Percentiles rank a stretch among this genome's conserved stretches.
phyloP scores from a whole-genome alignment of 208 protist genomes.

The Strigomonas culicis region DNA sequence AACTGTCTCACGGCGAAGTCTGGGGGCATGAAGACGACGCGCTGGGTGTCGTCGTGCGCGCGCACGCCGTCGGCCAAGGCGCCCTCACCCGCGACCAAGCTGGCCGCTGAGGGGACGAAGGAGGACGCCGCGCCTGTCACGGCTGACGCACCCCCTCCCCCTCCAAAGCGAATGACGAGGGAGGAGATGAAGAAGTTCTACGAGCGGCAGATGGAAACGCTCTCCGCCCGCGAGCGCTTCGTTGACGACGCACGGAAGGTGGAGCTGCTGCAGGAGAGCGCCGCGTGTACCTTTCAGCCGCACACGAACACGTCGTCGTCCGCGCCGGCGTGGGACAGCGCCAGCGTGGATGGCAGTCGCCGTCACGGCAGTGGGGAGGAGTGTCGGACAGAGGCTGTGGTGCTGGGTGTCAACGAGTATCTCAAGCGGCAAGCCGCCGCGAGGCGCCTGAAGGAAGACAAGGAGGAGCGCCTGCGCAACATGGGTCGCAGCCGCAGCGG shows the following conservation, averaged over 20 bases:
- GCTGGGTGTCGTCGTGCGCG: no score
- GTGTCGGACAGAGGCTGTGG: background rate
- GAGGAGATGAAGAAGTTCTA: background rate
- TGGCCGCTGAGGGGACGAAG: no score
- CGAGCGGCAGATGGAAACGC: background rate
- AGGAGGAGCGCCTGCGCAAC: constrained; percentile 34
- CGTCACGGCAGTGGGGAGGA: background rate
- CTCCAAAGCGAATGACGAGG: constrained; percentile 5
- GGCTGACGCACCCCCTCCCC: no score
- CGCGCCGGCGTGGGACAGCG: constrained; percentile 4
- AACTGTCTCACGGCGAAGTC: no score
- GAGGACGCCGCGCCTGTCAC: no score
- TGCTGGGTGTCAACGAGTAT: constrained; percentile 48
- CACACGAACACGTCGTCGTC: constrained; percentile 29
- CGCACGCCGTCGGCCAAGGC: no score
- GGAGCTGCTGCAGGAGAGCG: constrained; percentile 43
- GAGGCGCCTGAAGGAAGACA: constrained; percentile 37
- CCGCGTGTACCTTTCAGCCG: constrained; percentile 81
- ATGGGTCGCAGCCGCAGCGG: constrained; percentile 18
- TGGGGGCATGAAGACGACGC: no score
- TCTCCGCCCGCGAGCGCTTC: background rate
- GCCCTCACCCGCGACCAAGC: no score
- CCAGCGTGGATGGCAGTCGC: background rate
- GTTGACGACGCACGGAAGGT: constrained; percentile 6
- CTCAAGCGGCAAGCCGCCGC: constrained; percentile 56